These are phyloP conservation scores for Diplodia intermedia DNA, from an alignment of 2,329 filamentous ascomycete species.

Conservation along the genomic window DNA sequence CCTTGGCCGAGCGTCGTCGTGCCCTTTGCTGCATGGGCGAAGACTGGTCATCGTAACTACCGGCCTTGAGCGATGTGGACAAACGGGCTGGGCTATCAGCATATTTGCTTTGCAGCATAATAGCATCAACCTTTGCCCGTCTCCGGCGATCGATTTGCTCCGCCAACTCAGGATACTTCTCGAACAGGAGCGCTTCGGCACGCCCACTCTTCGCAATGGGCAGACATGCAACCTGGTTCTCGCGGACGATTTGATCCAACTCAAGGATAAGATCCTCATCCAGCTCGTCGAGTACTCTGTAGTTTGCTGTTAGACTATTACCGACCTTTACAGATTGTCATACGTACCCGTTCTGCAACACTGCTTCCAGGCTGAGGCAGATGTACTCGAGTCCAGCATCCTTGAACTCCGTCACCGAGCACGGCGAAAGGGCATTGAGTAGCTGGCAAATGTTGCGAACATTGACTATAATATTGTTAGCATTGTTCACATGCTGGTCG, in stretches of 20 bases:
- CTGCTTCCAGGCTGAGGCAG: conserved; percentile 86
- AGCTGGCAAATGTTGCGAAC: conserved; percentile 85
- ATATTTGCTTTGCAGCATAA: conserved; percentile 70
- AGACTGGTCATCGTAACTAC: conserved; percentile 68
- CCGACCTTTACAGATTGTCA: neutral
- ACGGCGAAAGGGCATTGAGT: conserved; percentile 85
- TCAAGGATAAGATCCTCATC: conserved; percentile 83
- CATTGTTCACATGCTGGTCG: conserved; percentile 39
- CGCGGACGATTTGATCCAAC: conserved; percentile 78
- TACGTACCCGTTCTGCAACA: conserved; percentile 81
- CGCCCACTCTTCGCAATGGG: conserved; percentile 80
- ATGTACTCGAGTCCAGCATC: conserved; percentile 88
- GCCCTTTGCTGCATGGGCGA: conserved; percentile 30
- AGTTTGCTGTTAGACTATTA: conserved; percentile 33
- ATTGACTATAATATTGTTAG: conserved; percentile 61
- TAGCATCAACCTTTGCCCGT: conserved; percentile 74
- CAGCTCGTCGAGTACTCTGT: conserved; percentile 77
- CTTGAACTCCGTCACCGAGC: conserved; percentile 84
- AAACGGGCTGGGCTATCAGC: conserved; percentile 70
- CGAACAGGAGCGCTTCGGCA: conserved; percentile 69
- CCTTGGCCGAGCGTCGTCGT: conserved; percentile 45
- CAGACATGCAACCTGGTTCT: conserved; percentile 79
- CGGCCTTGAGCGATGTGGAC: conserved; percentile 66
- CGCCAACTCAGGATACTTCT: conserved; percentile 68
- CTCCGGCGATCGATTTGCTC: conserved; percentile 72